Percentiles rank a stretch among this genome's conserved stretches.
These are phyloP conservation scores for Candida morakotiae DNA, from an alignment of 805 yeast genomes.

Conservation along the genomic window DNA sequence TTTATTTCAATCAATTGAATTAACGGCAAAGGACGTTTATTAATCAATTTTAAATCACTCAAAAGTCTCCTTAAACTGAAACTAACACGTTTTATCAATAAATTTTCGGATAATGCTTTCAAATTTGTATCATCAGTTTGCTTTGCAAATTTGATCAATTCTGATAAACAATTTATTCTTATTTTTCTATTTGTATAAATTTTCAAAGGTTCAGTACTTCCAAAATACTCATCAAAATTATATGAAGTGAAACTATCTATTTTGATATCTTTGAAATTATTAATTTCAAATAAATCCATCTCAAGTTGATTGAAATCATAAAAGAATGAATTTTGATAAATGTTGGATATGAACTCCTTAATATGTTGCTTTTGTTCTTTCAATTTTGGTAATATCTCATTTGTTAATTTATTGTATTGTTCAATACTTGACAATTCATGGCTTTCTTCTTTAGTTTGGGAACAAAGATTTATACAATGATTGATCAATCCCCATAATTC, in stretches of 20 bases:
- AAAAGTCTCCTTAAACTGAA: constrained; percentile 60
- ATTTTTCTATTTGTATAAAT: constrained; percentile 43
- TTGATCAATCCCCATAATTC: constrained; percentile 42
- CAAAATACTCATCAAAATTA: constrained; percentile 50
- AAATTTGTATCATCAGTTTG: constrained; percentile 13
- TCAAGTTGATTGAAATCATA: constrained; percentile 59
- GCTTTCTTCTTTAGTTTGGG: constrained; percentile 22
- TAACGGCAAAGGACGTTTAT: constrained; percentile 61
- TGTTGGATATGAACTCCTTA: constrained; percentile 39
- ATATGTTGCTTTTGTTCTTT: constrained; percentile 21
- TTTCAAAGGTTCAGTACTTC: constrained; percentile 53
- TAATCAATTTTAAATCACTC: constrained; percentile 57
- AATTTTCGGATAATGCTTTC: constrained; percentile 21
- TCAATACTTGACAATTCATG: constrained; percentile 33
- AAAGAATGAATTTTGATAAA: constrained; percentile 59
- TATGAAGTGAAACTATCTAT: constrained; percentile 35
- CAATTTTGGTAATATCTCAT: constrained; percentile 38
- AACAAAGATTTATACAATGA: constrained; percentile 36
- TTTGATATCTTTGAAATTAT: constrained; percentile 22
- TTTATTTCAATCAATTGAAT: constrained; percentile 63
- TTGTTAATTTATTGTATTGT: constrained; percentile 41
- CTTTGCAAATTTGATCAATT: constrained; percentile 41
- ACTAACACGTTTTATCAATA: constrained; percentile 53
- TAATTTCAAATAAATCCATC: constrained; percentile 17
- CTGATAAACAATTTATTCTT: constrained; percentile 52